Evolutionary conservation across 2,329 filamentous ascomycete species (phyloP).

Genomic region (Curvularia spicifera): DNA sequence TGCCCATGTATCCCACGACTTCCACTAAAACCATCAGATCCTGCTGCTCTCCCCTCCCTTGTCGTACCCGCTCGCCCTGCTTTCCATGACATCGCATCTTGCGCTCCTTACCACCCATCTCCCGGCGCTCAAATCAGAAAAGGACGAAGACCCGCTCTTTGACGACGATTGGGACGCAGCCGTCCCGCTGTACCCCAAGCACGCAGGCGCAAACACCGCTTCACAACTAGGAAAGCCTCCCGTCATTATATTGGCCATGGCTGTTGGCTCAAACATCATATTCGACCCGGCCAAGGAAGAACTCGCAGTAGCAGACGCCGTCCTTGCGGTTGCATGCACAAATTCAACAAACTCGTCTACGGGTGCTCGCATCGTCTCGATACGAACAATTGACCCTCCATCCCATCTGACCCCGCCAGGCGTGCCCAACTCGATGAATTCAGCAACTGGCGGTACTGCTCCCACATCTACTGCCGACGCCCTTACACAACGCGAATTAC

Average conservation of each 20-base stretch:
- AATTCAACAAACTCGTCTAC: conserved; percentile 30
- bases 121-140: conserved; percentile 83
- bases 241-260: conserved; percentile 87
- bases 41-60: conserved; percentile 90
- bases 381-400: conserved; percentile 59
- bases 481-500: conserved; percentile 58
- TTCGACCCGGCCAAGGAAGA: conserved; percentile 94
- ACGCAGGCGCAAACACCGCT: conserved; percentile 30
- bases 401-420: conserved; percentile 57
- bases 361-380: conserved; percentile 50
- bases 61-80: conserved; percentile 89
- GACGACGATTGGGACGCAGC: conserved; percentile 96
- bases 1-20: neutral
- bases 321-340: conserved; percentile 82
- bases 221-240: conserved; percentile 67
- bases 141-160: conserved; percentile 95
- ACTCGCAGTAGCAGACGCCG: conserved; percentile 87
- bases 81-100: conserved; percentile 91
- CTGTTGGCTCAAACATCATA: conserved; percentile 84
- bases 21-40: conserved; percentile 62
- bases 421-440: conserved; percentile 56
- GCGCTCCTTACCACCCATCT: conserved; percentile 87
- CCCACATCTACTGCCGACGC: conserved; percentile 50
- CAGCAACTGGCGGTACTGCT: conserved; percentile 51
- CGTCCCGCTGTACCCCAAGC: conserved; percentile 73